phyloP scores from a whole-genome alignment of 192 early-diverging fungal genomes.

The Backusella sp. region DNA sequence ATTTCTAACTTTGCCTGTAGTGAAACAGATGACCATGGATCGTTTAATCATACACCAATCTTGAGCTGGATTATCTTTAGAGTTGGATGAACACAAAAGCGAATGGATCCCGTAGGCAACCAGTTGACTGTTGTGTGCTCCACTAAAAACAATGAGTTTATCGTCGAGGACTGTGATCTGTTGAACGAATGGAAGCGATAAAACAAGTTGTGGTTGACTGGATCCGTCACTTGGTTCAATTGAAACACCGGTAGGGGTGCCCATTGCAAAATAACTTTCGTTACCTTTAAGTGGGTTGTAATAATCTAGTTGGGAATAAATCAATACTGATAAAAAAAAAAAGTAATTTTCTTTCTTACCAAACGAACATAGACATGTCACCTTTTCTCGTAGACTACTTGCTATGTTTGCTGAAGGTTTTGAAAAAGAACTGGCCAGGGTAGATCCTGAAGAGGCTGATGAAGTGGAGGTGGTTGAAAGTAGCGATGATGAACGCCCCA shows the following conservation, averaged over 20 bases:
- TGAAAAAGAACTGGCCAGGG: not conserved
- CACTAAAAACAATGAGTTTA: not conserved
- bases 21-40: not conserved
- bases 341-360: not conserved
- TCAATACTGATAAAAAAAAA: not conserved
- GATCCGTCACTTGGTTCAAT: not conserved
- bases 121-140: not conserved
- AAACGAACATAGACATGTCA: not conserved
- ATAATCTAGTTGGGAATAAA: not conserved
- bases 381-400: not conserved
- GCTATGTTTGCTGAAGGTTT: not conserved
- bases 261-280: not conserved
- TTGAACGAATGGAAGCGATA: not conserved
- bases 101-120: not conserved
- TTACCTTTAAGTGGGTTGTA: not conserved
- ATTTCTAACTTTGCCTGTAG: not conserved
- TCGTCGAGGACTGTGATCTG: not conserved
- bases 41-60: constrained; percentile 2
- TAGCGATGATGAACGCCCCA: not conserved
- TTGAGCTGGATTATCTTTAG: not conserved
- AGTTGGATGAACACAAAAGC: not conserved
- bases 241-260: not conserved
- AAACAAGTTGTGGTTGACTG: not conserved
- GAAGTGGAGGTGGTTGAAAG: not conserved
- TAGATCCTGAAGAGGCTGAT: not conserved